Base-by-base conservation (phyloP, 208 protist species). In the Trypanosoma congolense region DNA sequence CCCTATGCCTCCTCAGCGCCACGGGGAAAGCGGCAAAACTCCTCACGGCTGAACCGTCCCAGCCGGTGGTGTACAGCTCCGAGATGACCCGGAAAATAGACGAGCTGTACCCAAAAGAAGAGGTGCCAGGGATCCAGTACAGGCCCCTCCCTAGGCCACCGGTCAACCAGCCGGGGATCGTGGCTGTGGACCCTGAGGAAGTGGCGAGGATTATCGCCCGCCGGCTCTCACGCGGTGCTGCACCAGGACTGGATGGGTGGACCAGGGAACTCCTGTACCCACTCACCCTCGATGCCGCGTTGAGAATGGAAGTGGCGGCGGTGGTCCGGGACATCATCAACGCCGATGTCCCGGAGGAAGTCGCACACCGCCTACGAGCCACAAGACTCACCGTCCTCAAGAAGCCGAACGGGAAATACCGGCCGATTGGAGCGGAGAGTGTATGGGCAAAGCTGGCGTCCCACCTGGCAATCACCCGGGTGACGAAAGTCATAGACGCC, bases 401-500 rank as follows among this genome's bases (percentile, higher is more conserved):
- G 38, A 71, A 71, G 50, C 30, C 47, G 4, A 42, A 54, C 12
- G 58, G 44, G 8, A 65, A 66, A 38, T 42, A 70, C 9, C 63
- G 58, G 0, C 70, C 70, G 0, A 77, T 72, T 61, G 70, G 64
- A 44, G 64, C 70, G 8, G 63, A 77, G 63, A 56, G 42, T 0
- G 60, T 58, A 9, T 68, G 49, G 53, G 14, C 59, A 6, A 72
- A 67, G 19, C 10, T 68, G 16, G 51, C 64, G 3, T 58, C 58
- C 9, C 55, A 51, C 49, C 6, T 72, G 25, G 70, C 65, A 1
- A 26, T 77, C 9, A 12, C 35, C n/a, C 28, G 22, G 36, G 50
- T 72, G 12, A 41, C 16, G n/a, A 31, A 41, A 14, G 2, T 3
- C 0, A 40, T 58, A 16, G 22, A 55, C 4, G n/a, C 31, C 1